Conservation (phyloP, 2,329 filamentous ascomycete genomes). For the Cryphonectria naterciae region DNA sequence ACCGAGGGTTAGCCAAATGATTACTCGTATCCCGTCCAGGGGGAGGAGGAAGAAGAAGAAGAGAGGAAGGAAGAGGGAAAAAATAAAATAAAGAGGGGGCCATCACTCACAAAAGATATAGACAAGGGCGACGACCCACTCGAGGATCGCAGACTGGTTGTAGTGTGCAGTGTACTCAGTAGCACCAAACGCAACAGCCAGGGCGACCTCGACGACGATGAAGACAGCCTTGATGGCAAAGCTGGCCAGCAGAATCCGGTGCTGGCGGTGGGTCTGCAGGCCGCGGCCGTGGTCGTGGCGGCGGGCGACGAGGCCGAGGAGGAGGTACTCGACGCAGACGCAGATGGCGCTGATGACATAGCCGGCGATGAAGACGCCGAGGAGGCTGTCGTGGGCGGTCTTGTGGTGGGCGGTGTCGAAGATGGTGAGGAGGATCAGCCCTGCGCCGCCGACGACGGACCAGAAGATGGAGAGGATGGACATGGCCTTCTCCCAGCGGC, state of each 20-base stretch:
- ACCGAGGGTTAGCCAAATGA: not conserved
- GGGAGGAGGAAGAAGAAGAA: not conserved
- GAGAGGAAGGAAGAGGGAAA: too few relatives aligned
- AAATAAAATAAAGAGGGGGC: conserved; percentile 76
- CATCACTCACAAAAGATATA: conserved; percentile 78
- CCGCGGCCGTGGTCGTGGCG: conserved; percentile 70
- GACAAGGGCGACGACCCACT: conserved; percentile 74
- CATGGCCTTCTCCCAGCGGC: conserved; percentile 61
- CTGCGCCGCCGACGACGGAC: conserved; percentile 72
- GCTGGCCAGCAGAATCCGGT: conserved; percentile 70
- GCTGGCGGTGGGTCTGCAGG: conserved; percentile 70
- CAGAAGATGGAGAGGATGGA: conserved; percentile 62
- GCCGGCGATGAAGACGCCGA: conserved; percentile 77
- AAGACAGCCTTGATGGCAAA: conserved; percentile 85
- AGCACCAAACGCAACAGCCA: conserved; percentile 72
- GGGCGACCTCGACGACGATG: conserved; percentile 72
- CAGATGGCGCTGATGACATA: conserved; percentile 83
- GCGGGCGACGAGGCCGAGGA: conserved; percentile 17
- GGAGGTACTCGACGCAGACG: conserved; percentile 72
- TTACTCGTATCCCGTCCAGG: not conserved
- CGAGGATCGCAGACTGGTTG: conserved; percentile 74
- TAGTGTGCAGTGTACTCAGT: conserved; percentile 49
- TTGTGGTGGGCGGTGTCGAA: conserved; percentile 74
- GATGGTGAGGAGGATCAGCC: conserved; percentile 77
- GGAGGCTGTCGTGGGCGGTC: conserved; percentile 70